Base-by-base conservation (phyloP, 2,329 filamentous ascomycete species). In the Phoma herbarum region DNA sequence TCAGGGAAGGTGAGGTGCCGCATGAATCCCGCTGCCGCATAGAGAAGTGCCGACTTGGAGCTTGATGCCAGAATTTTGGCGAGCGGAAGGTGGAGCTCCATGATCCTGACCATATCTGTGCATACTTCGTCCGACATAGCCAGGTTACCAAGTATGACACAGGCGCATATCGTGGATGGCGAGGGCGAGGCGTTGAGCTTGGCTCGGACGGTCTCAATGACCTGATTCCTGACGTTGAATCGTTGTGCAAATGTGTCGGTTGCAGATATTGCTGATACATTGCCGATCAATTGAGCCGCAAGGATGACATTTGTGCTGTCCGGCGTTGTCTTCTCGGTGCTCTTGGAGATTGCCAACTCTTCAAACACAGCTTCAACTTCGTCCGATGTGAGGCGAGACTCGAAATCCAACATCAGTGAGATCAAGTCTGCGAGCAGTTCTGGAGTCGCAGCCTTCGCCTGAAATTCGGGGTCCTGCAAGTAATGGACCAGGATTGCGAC, bases 91-190 rank as follows among this genome's bases (percentile, higher is more conserved):
- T 77, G 74, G 23, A 77, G 45, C 20, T 67, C 61, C 65, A 70
- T 66, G 10, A 71, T 69, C 52, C 73, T 65, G 33, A 77, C 75
- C 72, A 78, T 75, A 16, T 72, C 60, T 16, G 70, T 72, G 48
- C 70, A 76, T 2, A 69, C 64, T 47, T 70, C 57, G 42, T 78
- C 75, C 2, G 74, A 74, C 52, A 75, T 75, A 6, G 75, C 75
- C 26, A 77, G 55, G 42, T 78, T 78, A 4, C 75, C 76, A n/a
- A 78, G 70, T 44, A 76, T 73, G 37, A 78, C 71, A 51, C 74
- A 78, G 29, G 70, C 67, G 42, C 70, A 77, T 33, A 77, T 72
- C 1, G 66, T 71, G 6, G 69, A 74, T 37, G 71, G 75, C 4
- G 63, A 62, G 45, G 55, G 57, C 33, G 63, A 46, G 16, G 63